A percentile compares a stretch with the other conserved stretches of the same genome.
phyloP scores from a whole-genome alignment of 768 basidiomycete species.

The Kwoniella dejecticola region DNA sequence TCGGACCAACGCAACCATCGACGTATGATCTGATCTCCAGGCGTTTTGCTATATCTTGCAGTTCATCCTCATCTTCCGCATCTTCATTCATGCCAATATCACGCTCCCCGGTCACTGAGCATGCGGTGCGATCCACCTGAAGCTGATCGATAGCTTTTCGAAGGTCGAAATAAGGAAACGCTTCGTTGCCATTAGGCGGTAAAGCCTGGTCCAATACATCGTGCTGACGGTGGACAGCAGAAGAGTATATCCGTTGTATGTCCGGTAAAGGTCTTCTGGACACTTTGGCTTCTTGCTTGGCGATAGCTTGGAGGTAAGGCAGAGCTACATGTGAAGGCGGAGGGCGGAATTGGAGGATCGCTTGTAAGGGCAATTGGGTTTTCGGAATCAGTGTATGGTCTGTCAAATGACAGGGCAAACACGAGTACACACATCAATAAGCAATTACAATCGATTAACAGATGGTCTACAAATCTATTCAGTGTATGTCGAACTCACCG shows the following conservation, averaged over 20 bases:
- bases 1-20: constrained; percentile 61
- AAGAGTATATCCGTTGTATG: constrained; percentile 32
- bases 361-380: constrained; percentile 74
- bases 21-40: constrained; percentile 60
- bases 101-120: too few relatives aligned
- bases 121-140: constrained; percentile 61
- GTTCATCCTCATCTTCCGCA: neutral
- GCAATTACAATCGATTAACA: too few relatives aligned
- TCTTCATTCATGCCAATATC: neutral
- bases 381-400: constrained; percentile 64
- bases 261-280: constrained; percentile 14
- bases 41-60: constrained; percentile 17
- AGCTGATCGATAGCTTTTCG: constrained; percentile 67
- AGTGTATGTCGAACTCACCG: too few relatives aligned
- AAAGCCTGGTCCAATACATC: constrained; percentile 51
- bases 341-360: constrained; percentile 67
- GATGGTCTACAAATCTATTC: constrained; percentile 22
- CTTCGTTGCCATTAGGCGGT: constrained; percentile 54
- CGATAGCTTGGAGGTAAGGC: constrained; percentile 71
- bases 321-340: constrained; percentile 63
- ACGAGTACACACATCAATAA: too few relatives aligned
- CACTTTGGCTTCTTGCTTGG: constrained; percentile 44
- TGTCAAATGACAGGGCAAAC: too few relatives aligned
- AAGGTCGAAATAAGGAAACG: constrained; percentile 62
- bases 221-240: constrained; percentile 35